Evolutionary conservation across 139 green algal species (phyloP).

Genomic region (Dunaliella primolecta): DNA sequence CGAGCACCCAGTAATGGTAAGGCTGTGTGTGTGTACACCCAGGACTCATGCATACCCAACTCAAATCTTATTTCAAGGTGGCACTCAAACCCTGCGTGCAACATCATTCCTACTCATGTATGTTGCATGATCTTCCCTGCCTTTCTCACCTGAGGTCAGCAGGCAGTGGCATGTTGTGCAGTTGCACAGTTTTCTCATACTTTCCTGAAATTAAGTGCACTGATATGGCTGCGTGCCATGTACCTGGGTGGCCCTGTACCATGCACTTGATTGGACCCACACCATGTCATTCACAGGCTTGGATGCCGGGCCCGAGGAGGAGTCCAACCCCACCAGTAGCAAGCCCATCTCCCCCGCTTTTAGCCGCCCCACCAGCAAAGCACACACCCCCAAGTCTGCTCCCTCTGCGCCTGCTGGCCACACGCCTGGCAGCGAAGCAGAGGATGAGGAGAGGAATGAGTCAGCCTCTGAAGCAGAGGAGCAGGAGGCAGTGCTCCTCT

Average conservation of each 20-base stretch:
- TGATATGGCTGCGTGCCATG: too few relatives aligned
- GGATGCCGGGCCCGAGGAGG: conserved; percentile 9
- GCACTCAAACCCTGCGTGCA: not conserved
- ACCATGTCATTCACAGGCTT: not conserved
- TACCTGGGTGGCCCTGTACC: too few relatives aligned
- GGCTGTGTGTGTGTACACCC: not conserved
- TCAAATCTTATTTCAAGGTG: not conserved
- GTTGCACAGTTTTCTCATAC: too few relatives aligned
- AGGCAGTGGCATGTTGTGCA: too few relatives aligned
- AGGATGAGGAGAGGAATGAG: not conserved
- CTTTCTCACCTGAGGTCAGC: not conserved
- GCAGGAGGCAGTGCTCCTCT: not conserved
- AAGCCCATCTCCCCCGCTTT: not conserved
- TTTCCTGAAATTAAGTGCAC: too few relatives aligned
- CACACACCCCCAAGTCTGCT: too few relatives aligned
- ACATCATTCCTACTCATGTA: not conserved
- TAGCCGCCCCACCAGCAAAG: not conserved
- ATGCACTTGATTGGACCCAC: too few relatives aligned
- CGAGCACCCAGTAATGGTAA: conserved; percentile 39
- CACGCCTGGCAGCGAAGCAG: conserved; percentile 7
- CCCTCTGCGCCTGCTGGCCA: not conserved
- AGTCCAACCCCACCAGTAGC: not conserved
- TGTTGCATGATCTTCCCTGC: too few relatives aligned
- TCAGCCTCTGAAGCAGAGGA: conserved; percentile 2
- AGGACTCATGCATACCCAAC: not conserved